phyloP scores from a whole-genome alignment of 1,284 basidiomycete genomes.

The Trichosporon sp. region DNA sequence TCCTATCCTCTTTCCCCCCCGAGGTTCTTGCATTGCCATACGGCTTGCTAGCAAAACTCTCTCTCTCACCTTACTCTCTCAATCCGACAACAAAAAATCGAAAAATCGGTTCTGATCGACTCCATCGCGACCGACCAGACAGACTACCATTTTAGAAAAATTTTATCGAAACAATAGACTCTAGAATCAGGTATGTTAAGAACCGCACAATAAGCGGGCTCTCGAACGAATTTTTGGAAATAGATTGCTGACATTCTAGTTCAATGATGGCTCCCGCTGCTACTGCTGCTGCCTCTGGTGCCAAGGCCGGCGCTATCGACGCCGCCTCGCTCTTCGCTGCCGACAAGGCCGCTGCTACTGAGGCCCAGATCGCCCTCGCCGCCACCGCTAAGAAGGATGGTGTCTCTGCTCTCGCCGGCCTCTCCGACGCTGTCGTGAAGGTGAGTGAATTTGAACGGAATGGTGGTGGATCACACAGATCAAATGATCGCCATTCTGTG shows the following conservation, averaged over 20 bases:
- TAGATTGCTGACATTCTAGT: constrained; percentile 1
- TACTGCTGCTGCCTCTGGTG: constrained; percentile 35
- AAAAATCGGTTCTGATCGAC: neutral
- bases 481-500: neutral
- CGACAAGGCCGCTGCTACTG: constrained; percentile 56
- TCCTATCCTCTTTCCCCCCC: neutral
- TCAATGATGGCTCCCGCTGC: constrained; percentile 46
- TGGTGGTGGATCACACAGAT: neutral
- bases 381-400: constrained; percentile 76
- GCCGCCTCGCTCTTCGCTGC: constrained; percentile 47
- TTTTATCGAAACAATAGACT: neutral
- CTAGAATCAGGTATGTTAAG: neutral
- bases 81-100: constrained; percentile 4
- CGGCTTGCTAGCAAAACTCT: neutral
- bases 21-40: neutral
- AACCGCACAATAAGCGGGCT: neutral
- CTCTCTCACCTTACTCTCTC: constrained; percentile 6
- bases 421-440: constrained; percentile 75
- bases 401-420: constrained; percentile 71
- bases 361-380: constrained; percentile 66
- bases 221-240: neutral
- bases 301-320: constrained; percentile 46
- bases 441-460: constrained; percentile 25
- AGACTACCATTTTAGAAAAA: neutral
- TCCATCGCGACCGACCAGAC: constrained; percentile 2